A percentile compares a stretch with the other conserved stretches of the same genome.
These are phyloP conservation scores for Cercophora newfieldiana DNA, from an alignment of 495 filamentous ascomycete genomes.

Conservation along the genomic window DNA sequence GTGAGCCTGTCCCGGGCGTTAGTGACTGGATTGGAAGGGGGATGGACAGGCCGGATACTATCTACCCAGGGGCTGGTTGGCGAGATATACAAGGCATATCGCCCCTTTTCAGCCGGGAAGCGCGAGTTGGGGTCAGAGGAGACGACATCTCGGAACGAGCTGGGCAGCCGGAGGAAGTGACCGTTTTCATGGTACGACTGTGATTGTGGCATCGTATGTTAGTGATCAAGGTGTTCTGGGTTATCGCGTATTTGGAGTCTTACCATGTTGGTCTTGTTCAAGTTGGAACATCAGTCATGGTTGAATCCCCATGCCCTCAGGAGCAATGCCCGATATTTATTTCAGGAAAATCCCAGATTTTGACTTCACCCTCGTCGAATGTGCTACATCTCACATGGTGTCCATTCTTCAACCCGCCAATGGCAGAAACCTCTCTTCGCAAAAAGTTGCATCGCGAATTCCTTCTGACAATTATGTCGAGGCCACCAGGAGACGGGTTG, in stretches of 20 bases:
- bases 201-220: no score
- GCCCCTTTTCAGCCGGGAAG: conserved; percentile 65
- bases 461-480: neutral
- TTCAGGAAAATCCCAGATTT: no score
- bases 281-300: no score
- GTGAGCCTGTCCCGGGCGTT: conserved; percentile 49
- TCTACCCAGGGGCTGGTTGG: conserved; percentile 65
- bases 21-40: neutral
- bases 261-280: neutral
- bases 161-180: conserved; percentile 51
- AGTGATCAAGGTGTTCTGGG: no score
- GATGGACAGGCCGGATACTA: no score
- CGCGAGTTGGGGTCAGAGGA: conserved; percentile 48
- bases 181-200: conserved; percentile 45
- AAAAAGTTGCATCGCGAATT: neutral
- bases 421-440: neutral
- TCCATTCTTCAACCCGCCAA: neutral
- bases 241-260: no score
- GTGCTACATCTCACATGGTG: neutral
- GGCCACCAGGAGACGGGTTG: neutral
- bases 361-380: no score
- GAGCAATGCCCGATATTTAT: no score
- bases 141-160: conserved; percentile 51
- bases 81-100: conserved; percentile 70
- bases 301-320: neutral